These are phyloP conservation scores for Sporothrix sp. DNA, from an alignment of 2,329 filamentous ascomycete species.

Conservation along the genomic window DNA sequence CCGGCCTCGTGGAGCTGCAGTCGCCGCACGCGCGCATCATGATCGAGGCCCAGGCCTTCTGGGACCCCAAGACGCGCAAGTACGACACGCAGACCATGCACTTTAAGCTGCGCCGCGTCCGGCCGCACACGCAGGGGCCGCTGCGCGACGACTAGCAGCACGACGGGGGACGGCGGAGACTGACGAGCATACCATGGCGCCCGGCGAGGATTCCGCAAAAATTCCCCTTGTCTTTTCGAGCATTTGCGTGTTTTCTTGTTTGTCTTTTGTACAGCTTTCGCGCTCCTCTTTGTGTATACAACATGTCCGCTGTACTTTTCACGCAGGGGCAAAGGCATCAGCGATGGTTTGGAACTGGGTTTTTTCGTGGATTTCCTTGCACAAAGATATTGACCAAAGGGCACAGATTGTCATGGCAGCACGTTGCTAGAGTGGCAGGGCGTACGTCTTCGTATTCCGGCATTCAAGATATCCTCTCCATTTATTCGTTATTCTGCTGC, in stretches of 20 bases:
- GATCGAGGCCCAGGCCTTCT: conserved; percentile 44
- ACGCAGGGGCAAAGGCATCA: background rate
- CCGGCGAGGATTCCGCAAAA: background rate
- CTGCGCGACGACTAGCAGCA: background rate
- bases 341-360: background rate
- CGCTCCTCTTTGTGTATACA: background rate
- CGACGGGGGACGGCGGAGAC: background rate
- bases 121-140: conserved; percentile 30
- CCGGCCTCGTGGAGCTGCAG: conserved; percentile 45
- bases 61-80: conserved; percentile 43
- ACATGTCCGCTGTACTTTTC: background rate
- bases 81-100: conserved; percentile 31
- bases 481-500: no score
- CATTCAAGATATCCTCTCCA: no score
- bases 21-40: conserved; percentile 37
- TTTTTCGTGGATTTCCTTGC: background rate
- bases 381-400: background rate
- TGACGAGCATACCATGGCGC: background rate
- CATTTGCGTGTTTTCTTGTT: background rate
- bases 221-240: background rate
- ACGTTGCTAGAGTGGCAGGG: no score
- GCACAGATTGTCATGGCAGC: background rate
- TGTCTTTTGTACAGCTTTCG: background rate
- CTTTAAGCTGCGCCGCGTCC: conserved; percentile 35
- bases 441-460: no score